Base-by-base conservation (phyloP, 2,329 filamentous ascomycete genomes). In the Epichloe glyceriae region DNA sequence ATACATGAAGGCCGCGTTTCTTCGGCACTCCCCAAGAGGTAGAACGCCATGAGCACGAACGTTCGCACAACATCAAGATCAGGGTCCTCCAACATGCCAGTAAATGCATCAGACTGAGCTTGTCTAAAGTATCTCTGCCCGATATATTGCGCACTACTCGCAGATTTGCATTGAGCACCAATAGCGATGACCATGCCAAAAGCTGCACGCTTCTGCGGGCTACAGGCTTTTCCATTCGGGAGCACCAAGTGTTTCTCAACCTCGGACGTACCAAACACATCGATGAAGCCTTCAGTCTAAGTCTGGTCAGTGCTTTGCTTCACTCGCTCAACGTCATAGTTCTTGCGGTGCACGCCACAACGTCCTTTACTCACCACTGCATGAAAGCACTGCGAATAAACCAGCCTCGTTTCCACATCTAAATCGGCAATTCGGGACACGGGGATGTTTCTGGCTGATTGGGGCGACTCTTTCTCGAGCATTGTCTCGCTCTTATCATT, bases 1-100 rank as follows among this genome's bases (percentile, higher is more conserved):
- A 50, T 82, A 83, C 75, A 83, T 80, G 49, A 80, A 83, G 0
- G 79, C 78, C 0, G 79, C 71, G 51, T 81, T 81, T 8, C 78
- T 68, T 34, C 75, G 74, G 50, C 78, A 81, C 5, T 75, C 75
- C 75, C 76, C 3, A 79, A 68, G 70, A 80, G 76, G 55, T 79
- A 81, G 54, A 79, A 79, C 0, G 76, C 70, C 72, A 81, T 75
- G 15, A 80, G 64, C 0, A 79, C 60, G 53, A 79, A 81, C 0
- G 68, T 64, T 15, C 73, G 65, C 4, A 78, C 71, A 57, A 79
- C 66, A 45, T 76, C 69, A n/a, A 79, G 62, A 35, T 73, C 77
- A 0, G 76, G 76, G 51, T 78, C 72, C 54, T 74, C 71, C 0
- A 80, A 59, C 43, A 62, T 55, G 19, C 56, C 55, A 6, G 52